These are phyloP conservation scores for Zygnema circumcarinatum DNA, from an alignment of 139 green algal genomes.

Conservation along the genomic window DNA sequence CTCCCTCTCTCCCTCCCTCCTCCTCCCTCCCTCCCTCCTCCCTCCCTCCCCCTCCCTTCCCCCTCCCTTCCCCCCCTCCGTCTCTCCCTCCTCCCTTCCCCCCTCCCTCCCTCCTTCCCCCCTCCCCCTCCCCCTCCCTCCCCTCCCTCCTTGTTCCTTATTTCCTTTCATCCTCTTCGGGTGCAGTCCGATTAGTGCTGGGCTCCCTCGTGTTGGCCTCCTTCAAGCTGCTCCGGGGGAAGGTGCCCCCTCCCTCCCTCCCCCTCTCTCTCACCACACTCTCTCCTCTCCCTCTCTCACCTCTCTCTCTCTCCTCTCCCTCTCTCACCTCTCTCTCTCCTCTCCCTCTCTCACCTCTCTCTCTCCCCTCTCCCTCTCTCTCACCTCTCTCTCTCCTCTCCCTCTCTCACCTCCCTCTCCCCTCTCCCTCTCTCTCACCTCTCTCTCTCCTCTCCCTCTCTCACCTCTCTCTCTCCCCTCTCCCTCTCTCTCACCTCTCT, in stretches of 20 bases:
- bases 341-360: no score
- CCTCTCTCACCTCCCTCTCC: neutral
- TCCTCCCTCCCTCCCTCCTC: neutral
- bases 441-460: neutral
- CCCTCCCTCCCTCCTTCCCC: neutral
- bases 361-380: neutral
- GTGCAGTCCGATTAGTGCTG: neutral
- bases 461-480: neutral
- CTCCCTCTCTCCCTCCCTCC: neutral
- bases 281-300: no score
- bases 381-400: neutral
- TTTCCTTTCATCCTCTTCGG: neutral
- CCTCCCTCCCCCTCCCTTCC: neutral
- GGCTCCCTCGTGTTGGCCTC: neutral
- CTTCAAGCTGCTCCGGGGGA: neutral
- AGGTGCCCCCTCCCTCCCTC: neutral
- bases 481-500: neutral
- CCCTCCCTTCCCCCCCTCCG: neutral
- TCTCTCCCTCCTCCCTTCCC: neutral
- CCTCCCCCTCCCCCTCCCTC: neutral
- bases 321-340: no score
- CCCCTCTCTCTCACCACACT: no score
- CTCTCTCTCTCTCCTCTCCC: no score
- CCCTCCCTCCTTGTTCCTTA: constrained; percentile 23
- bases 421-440: neutral